Evolutionary conservation across 352 stramenopile species (phyloP).

Genomic region (Phytophthora constricta): DNA sequence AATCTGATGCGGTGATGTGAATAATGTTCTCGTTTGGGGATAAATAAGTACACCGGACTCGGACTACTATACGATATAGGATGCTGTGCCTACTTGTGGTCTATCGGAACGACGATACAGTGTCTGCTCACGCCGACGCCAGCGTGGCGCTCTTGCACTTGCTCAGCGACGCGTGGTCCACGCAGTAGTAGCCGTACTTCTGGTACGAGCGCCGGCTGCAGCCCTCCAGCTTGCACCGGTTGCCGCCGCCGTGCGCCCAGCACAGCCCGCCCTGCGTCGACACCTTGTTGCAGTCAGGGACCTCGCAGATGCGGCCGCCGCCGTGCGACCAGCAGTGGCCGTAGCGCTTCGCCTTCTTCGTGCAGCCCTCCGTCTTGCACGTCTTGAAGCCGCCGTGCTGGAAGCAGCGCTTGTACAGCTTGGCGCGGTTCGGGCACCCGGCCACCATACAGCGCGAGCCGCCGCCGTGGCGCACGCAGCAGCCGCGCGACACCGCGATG

Average conservation of each 20-base stretch:
- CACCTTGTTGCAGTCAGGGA: constrained; percentile 62
- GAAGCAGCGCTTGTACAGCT: constrained; percentile 75
- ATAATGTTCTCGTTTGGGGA: no score
- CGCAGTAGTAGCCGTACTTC: constrained; percentile 73
- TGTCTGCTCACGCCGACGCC: constrained; percentile 1
- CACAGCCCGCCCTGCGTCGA: constrained; percentile 69
- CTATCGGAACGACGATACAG: neutral
- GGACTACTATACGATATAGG: no score
- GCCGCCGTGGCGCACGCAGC: constrained; percentile 57
- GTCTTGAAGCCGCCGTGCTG: constrained; percentile 76
- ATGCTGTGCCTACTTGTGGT: neutral
- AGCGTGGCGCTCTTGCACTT: neutral
- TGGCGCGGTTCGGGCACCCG: constrained; percentile 63
- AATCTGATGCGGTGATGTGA: no score
- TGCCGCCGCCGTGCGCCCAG: constrained; percentile 73
- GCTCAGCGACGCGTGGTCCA: constrained; percentile 49
- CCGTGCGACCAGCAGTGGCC: constrained; percentile 69
- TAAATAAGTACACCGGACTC: neutral
- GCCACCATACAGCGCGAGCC: constrained; percentile 51
- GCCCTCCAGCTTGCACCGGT: constrained; percentile 60
- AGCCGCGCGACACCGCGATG: constrained; percentile 57
- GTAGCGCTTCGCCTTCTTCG: constrained; percentile 61
- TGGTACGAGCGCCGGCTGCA: constrained; percentile 72
- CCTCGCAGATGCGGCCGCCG: constrained; percentile 66
- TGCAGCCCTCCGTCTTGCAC: constrained; percentile 69